phyloP scores from a whole-genome alignment of 768 basidiomycete genomes.

The Kwoniella bestiolae region DNA sequence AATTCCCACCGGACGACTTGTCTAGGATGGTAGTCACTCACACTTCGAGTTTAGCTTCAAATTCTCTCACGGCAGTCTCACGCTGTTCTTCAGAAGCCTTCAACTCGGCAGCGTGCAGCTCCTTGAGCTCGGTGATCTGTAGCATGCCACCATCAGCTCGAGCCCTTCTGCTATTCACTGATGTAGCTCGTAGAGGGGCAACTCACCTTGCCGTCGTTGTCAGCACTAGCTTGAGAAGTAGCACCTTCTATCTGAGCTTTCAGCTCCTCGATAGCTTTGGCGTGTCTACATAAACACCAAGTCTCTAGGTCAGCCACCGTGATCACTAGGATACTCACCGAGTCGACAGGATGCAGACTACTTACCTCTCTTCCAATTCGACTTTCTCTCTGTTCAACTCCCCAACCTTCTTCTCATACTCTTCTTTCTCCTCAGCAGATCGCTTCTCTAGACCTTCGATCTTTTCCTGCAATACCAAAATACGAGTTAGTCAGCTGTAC shows the following conservation, averaged over 20 bases:
- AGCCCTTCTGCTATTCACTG: no score
- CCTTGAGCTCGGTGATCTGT: slow-evolving; percentile 24
- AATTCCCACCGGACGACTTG: no score
- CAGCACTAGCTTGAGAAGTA: neutral
- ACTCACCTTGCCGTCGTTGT: slow-evolving; percentile 1
- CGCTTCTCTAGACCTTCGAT: slow-evolving; percentile 23
- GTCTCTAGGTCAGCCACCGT: neutral
- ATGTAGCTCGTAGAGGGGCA: neutral
- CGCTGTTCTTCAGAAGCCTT: slow-evolving; percentile 24
- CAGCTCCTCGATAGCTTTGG: slow-evolving; percentile 17
- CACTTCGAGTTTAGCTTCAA: slow-evolving; percentile 21
- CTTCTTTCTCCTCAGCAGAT: slow-evolving; percentile 20
- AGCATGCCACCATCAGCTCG: neutral
- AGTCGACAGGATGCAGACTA: neutral
- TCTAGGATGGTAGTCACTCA: slow-evolving; percentile 18
- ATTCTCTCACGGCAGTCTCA: slow-evolving; percentile 10
- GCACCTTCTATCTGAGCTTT: neutral
- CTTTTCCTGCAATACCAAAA: slow-evolving; percentile 4
- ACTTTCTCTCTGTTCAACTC: slow-evolving; percentile 22
- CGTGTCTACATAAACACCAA: slow-evolving; percentile 13
- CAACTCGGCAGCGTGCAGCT: slow-evolving; percentile 24
- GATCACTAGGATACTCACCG: neutral
- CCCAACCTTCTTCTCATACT: slow-evolving; percentile 18
- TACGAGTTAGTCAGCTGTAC: neutral
- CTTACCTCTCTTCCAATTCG: slow-evolving; percentile 33